Percentiles rank a stretch among this genome's conserved stretches.
Evolutionary conservation across 257 asterid genomes (phyloP).

Genomic region (Jaltomata sinuosa): DNA sequence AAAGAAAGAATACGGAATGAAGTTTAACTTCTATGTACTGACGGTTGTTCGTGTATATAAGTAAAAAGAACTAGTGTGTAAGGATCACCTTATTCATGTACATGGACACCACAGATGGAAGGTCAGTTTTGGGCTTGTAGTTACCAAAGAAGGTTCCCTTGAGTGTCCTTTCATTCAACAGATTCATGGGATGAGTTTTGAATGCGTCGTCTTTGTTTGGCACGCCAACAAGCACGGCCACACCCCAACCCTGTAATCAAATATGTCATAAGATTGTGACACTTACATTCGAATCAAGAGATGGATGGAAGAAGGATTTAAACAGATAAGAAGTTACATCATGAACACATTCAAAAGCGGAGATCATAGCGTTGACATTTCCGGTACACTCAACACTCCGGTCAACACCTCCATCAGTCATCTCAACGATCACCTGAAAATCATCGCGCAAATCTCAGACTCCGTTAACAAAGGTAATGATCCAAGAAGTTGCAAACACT

Average conservation of each 20-base stretch:
- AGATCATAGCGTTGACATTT: conserved; percentile 66
- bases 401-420: conserved; percentile 88
- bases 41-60: not conserved
- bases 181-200: conserved; percentile 61
- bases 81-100: conserved; percentile 58
- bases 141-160: conserved; percentile 85
- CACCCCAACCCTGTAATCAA: conserved; percentile 78
- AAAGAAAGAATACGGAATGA: not conserved
- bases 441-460: not conserved
- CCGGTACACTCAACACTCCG: conserved; percentile 85
- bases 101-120: conserved; percentile 61
- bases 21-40: not conserved
- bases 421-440: conserved; percentile 55
- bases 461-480: too few species aligned
- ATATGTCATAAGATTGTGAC: not conserved
- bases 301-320: not conserved
- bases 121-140: conserved; percentile 69
- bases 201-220: conserved; percentile 65
- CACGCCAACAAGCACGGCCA: conserved; percentile 85
- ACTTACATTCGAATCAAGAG: too few species aligned
- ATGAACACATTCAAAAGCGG: conserved; percentile 92
- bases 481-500: not conserved
- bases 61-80: not conserved
- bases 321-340: conserved; percentile 31
- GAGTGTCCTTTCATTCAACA: conserved; percentile 74